phyloP scores from a whole-genome alignment of 2,329 filamentous ascomycete genomes.

The Diplodia mutila region DNA sequence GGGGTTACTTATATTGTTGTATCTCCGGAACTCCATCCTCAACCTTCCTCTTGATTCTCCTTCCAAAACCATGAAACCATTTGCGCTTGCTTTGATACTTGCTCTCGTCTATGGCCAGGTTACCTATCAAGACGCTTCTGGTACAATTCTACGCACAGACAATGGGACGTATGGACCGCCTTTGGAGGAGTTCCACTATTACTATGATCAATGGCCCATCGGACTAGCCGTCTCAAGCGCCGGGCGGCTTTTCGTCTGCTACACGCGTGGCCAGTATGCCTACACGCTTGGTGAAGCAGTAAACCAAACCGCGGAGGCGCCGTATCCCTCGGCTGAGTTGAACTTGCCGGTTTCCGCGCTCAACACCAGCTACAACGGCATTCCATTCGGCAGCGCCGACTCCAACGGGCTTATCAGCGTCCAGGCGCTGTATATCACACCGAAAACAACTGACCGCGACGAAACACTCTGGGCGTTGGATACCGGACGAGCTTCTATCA shows the following conservation, averaged over 20 bases:
- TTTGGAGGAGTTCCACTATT: slow-evolving; percentile 55
- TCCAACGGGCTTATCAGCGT: slow-evolving; percentile 51
- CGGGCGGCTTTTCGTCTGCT: slow-evolving; percentile 56
- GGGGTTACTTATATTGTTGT: neutral
- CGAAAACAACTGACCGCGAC: slow-evolving; percentile 38
- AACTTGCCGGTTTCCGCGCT: slow-evolving; percentile 53
- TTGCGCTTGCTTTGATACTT: neutral
- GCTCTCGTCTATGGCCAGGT: neutral
- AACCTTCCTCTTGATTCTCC: neutral
- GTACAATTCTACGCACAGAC: slow-evolving; percentile 46
- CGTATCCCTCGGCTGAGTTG: slow-evolving; percentile 49
- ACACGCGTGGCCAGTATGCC: slow-evolving; percentile 51
- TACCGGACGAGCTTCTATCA: slow-evolving; percentile 49
- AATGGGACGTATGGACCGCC: slow-evolving; percentile 53
- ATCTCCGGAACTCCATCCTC: neutral
- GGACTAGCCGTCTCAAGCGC: slow-evolving; percentile 55
- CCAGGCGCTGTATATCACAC: slow-evolving; percentile 56
- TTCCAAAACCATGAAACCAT: neutral
- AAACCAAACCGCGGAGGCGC: slow-evolving; percentile 52
- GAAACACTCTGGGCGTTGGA: slow-evolving; percentile 54
- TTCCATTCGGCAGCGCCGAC: slow-evolving; percentile 51
- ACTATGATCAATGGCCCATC: slow-evolving; percentile 53
- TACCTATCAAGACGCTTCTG: slow-evolving; percentile 22
- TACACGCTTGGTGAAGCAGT: slow-evolving; percentile 55
- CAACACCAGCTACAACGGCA: slow-evolving; percentile 47